Evolutionary conservation across 1,139 yeast genomes (phyloP).

Genomic region (Lodderomyces orthopsilosis): DNA sequence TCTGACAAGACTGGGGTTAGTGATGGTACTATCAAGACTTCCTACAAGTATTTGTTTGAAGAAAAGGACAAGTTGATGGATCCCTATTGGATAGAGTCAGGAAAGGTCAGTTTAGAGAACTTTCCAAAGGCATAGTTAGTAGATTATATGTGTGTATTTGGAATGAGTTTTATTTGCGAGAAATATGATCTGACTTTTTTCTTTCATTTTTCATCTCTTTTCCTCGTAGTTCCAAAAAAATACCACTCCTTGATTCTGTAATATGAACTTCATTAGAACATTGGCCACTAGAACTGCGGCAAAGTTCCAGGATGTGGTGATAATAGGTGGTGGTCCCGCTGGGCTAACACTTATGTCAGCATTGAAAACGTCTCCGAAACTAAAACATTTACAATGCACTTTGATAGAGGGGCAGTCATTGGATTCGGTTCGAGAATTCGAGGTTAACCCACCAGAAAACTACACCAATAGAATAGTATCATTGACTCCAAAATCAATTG

Average conservation of each 20-base stretch:
- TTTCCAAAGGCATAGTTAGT: constrained; percentile 44
- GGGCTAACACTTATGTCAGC: constrained; percentile 87
- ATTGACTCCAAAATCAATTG: constrained; percentile 76
- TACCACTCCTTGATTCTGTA: neutral
- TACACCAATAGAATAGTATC: constrained; percentile 84
- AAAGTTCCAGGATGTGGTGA: constrained; percentile 63
- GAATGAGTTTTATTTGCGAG: neutral
- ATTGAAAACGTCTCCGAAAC: constrained; percentile 59
- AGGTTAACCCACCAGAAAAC: constrained; percentile 50
- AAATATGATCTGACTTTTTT: neutral
- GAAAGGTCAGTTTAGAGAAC: constrained; percentile 61
- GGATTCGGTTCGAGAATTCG: constrained; percentile 50
- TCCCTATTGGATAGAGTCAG: constrained; percentile 74
- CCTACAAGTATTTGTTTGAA: constrained; percentile 79
- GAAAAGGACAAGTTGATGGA: constrained; percentile 72
- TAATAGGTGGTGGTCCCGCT: constrained; percentile 98
- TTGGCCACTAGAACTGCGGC: constrained; percentile 15
- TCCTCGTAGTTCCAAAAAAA: neutral
- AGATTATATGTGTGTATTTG: neutral
- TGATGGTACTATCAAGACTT: constrained; percentile 94
- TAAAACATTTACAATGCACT: constrained; percentile 59
- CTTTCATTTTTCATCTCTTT: neutral
- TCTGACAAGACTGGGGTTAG: constrained; percentile 97
- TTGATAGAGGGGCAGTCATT: constrained; percentile 73
- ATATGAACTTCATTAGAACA: constrained; percentile 7